Percentiles rank a stretch among this genome's conserved stretches.
These are phyloP conservation scores for Leccinum variicolor DNA, from an alignment of 768 basidiomycete genomes.

Conservation along the genomic window DNA sequence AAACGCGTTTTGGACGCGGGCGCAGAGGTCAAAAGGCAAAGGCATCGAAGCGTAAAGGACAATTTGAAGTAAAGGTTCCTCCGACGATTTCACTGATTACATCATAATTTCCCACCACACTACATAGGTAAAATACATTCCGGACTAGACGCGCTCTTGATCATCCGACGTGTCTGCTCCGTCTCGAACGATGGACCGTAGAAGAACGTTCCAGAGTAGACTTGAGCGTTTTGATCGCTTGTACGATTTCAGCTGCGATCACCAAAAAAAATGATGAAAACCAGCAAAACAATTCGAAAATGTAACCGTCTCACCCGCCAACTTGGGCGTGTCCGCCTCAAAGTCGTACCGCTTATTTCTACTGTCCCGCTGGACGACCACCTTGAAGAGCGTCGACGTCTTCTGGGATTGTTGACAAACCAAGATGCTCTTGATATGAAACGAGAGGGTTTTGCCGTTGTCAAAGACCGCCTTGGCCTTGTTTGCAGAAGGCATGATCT, in stretches of 20 bases:
- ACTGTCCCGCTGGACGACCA: constrained; percentile 72
- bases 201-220: constrained; percentile 59
- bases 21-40: constrained; percentile 82
- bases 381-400: constrained; percentile 80
- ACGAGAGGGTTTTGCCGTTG: constrained; percentile 86
- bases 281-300: neutral
- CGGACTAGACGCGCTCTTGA: no score
- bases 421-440: constrained; percentile 84
- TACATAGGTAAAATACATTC: no score
- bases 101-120: neutral
- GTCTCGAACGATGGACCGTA: constrained; percentile 57
- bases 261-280: neutral
- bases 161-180: constrained; percentile 58
- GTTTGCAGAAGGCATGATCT: constrained; percentile 89
- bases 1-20: constrained; percentile 91
- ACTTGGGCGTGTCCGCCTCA: constrained; percentile 84
- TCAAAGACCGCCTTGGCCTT: constrained; percentile 82
- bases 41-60: constrained; percentile 32
- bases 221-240: constrained; percentile 65
- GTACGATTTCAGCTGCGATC: constrained; percentile 67
- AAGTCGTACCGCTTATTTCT: constrained; percentile 94
- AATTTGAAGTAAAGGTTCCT: neutral
- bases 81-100: constrained; percentile 7
- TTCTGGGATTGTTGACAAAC: constrained; percentile 83
- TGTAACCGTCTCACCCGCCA: constrained; percentile 56